Conservation (phyloP, 805 yeast genomes). For the Isabelozyma rhagii region DNA sequence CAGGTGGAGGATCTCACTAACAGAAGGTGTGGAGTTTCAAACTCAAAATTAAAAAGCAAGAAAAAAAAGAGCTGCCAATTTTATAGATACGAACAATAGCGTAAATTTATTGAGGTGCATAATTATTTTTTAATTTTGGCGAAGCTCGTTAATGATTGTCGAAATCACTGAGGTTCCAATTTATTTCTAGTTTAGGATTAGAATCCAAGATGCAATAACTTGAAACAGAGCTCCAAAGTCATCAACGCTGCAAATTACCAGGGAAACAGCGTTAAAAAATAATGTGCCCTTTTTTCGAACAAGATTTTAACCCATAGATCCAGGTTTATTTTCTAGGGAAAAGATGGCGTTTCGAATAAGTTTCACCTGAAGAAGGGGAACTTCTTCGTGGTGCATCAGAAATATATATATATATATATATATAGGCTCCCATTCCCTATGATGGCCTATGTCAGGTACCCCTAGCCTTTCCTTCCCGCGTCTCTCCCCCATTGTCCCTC, state of each 20-base stretch:
- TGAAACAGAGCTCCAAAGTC: neutral
- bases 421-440: no score
- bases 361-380: neutral
- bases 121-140: neutral
- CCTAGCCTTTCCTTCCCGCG: neutral
- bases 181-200: neutral
- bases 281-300: neutral
- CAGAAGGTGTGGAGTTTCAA: neutral
- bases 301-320: neutral
- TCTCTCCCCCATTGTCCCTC: neutral
- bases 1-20: neutral
- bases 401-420: no score
- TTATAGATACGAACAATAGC: neutral
- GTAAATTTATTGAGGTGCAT: neutral
- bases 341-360: neutral
- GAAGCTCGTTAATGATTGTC: neutral
- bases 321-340: neutral
- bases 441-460: neutral
- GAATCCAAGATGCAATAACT: neutral
- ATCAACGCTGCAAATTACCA: neutral
- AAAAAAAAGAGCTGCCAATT: no score
- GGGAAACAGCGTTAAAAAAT: neutral
- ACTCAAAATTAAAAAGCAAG: neutral
- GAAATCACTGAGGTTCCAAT: neutral
- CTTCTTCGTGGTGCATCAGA: neutral